Conservation (phyloP, 2,329 filamentous ascomycete species). For the Aspergillus novofumigatus region DNA sequence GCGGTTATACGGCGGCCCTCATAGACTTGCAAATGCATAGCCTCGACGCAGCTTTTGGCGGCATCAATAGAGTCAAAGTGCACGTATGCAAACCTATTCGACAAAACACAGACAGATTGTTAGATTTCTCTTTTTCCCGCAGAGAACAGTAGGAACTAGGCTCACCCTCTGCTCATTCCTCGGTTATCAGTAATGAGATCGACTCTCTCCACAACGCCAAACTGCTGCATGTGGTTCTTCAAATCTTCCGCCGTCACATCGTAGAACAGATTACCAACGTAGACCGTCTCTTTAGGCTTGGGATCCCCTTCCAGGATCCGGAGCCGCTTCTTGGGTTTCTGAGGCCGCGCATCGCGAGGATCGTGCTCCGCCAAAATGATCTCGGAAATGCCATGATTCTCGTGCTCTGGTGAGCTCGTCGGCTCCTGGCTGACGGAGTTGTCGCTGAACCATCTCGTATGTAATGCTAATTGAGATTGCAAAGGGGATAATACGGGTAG, state of each 20-base stretch:
- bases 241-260: slow-evolving; percentile 62
- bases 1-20: slow-evolving; percentile 62
- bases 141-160: background rate
- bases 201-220: slow-evolving; percentile 52
- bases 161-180: slow-evolving; percentile 67
- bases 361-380: slow-evolving; percentile 31
- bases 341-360: slow-evolving; percentile 7
- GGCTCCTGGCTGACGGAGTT: background rate
- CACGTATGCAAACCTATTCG: slow-evolving; percentile 61
- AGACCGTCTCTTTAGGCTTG: slow-evolving; percentile 49
- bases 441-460: slow-evolving; percentile 29
- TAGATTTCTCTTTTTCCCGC: background rate
- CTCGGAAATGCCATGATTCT: background rate
- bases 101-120: slow-evolving; percentile 1
- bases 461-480: slow-evolving; percentile 38
- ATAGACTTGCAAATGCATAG: slow-evolving; percentile 56
- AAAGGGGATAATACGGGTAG: slow-evolving; percentile 30
- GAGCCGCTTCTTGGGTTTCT: slow-evolving; percentile 9
- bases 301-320: slow-evolving; percentile 5
- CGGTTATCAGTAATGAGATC: slow-evolving; percentile 57
- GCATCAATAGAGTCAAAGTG: slow-evolving; percentile 52
- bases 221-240: slow-evolving; percentile 55
- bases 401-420: background rate
- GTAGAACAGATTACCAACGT: slow-evolving; percentile 67
- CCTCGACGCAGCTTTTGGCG: slow-evolving; percentile 54